Conservation (phyloP, 257 asterid species). For the Perilla frutescens region DNA sequence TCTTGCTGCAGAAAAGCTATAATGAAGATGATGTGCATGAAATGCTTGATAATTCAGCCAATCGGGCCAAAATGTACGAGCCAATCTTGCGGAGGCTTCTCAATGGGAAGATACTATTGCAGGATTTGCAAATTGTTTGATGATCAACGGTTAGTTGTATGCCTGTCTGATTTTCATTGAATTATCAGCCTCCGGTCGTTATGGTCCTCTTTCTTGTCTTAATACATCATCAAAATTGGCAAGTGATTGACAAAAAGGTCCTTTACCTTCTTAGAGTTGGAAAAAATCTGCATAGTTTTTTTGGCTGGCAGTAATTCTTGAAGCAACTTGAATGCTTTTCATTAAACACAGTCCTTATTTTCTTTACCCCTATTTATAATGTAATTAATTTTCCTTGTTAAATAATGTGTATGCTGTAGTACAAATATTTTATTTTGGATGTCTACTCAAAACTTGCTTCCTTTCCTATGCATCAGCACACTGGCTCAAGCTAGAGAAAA, state of each 20-base stretch:
- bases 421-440: not conserved
- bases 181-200: slow-evolving; percentile 19
- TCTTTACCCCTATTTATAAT: not conserved
- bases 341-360: not conserved
- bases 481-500: slow-evolving; percentile 12
- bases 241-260: slow-evolving; percentile 6
- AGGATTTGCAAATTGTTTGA: slow-evolving; percentile 79
- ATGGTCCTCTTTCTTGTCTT: slow-evolving; percentile 21
- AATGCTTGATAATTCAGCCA: slow-evolving; percentile 73
- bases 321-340: slow-evolving; percentile 12
- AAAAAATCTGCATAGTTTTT: slow-evolving; percentile 2
- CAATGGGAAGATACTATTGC: slow-evolving; percentile 88
- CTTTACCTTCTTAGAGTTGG: slow-evolving; percentile 16
- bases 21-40: slow-evolving; percentile 87
- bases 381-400: not conserved
- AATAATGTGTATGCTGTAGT: not conserved
- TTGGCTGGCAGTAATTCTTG: not conserved
- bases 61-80: slow-evolving; percentile 61
- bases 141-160: slow-evolving; percentile 68
- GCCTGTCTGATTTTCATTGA: slow-evolving; percentile 16
- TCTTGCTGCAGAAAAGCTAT: slow-evolving; percentile 68
- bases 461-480: slow-evolving; percentile 25
- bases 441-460: not conserved
- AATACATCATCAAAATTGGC: slow-evolving; percentile 4
- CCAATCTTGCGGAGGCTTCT: slow-evolving; percentile 62